Evolutionary conservation across 139 green algal species (phyloP).

Genomic region (Pseudopediastrum boryanum): DNA sequence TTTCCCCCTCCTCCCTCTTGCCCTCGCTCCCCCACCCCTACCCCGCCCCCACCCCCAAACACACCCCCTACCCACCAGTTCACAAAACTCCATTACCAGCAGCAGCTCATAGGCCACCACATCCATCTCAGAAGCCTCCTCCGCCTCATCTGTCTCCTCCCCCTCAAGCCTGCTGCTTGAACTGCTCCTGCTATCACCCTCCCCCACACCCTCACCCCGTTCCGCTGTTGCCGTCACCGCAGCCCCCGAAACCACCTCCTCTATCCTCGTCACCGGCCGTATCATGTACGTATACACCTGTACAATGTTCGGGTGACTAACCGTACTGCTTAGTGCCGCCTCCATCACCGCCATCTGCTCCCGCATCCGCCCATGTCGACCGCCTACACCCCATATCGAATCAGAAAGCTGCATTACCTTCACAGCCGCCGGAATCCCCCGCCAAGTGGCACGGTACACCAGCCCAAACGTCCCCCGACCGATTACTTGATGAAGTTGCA

Average conservation of each 20-base stretch:
- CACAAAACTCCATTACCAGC: conserved; percentile 49
- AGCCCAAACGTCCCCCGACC: conserved; percentile 19
- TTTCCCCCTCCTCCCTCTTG: no score
- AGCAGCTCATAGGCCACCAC: conserved; percentile 45
- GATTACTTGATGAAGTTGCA: conserved; percentile 20
- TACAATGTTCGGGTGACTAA: conserved; percentile 31
- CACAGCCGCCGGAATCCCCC: conserved; percentile 25
- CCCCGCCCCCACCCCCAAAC: not conserved
- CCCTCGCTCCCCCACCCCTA: no score
- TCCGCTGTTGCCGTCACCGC: not conserved
- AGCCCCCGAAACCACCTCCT: not conserved
- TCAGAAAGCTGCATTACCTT: conserved; percentile 24
- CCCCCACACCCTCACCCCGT: not conserved
- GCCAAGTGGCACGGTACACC: conserved; percentile 28
- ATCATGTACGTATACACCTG: conserved; percentile 10
- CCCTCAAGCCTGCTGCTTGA: not conserved
- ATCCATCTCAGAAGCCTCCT: not conserved
- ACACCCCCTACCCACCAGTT: conserved; percentile 7
- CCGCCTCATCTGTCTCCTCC: not conserved
- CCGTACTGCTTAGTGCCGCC: not conserved
- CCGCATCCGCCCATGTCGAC: no score
- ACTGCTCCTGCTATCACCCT: not conserved
- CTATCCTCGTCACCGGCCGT: not conserved
- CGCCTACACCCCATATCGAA: no score
- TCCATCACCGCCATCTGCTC: conserved; percentile 37